A percentile compares a stretch with the other conserved stretches of the same genome.
Conservation (phyloP, 1,139 yeast genomes). For the Debaryomyces sp. region DNA sequence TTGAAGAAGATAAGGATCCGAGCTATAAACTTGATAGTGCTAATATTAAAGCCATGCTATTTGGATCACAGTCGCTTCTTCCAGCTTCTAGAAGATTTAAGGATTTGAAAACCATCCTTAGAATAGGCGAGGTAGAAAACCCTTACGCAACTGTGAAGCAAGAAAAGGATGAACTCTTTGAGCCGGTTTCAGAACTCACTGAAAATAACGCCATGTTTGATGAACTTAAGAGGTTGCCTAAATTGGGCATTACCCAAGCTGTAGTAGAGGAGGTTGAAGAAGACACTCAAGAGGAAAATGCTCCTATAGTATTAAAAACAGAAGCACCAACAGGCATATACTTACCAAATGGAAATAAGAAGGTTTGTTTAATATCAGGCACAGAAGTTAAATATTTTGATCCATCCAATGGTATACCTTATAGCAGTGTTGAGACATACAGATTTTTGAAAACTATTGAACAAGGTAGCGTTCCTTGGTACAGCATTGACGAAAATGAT, state of each 20-base stretch:
- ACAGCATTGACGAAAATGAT: slow-evolving; percentile 39
- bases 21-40: slow-evolving; percentile 24
- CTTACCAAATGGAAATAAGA: slow-evolving; percentile 69
- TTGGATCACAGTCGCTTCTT: slow-evolving; percentile 62
- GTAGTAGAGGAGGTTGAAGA: slow-evolving; percentile 46
- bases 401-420: slow-evolving; percentile 85
- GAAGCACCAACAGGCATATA: slow-evolving; percentile 77
- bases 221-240: slow-evolving; percentile 58
- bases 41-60: slow-evolving; percentile 46
- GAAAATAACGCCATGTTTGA: slow-evolving; percentile 49
- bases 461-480: slow-evolving; percentile 72
- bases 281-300: slow-evolving; percentile 41
- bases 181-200: slow-evolving; percentile 34
- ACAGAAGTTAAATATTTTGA: slow-evolving; percentile 82
- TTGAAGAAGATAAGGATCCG: slow-evolving; percentile 32
- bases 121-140: slow-evolving; percentile 47
- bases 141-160: slow-evolving; percentile 43
- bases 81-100: slow-evolving; percentile 56
- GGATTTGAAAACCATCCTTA: slow-evolving; percentile 56
- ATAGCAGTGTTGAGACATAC: slow-evolving; percentile 79
- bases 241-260: slow-evolving; percentile 63
- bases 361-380: slow-evolving; percentile 77
- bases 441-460: slow-evolving; percentile 68
- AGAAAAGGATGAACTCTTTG: slow-evolving; percentile 39
- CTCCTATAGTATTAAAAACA: slow-evolving; percentile 55